Evolutionary conservation across 2,329 filamentous ascomycete species (phyloP).

Genomic region (Neoarthrinium moseri): DNA sequence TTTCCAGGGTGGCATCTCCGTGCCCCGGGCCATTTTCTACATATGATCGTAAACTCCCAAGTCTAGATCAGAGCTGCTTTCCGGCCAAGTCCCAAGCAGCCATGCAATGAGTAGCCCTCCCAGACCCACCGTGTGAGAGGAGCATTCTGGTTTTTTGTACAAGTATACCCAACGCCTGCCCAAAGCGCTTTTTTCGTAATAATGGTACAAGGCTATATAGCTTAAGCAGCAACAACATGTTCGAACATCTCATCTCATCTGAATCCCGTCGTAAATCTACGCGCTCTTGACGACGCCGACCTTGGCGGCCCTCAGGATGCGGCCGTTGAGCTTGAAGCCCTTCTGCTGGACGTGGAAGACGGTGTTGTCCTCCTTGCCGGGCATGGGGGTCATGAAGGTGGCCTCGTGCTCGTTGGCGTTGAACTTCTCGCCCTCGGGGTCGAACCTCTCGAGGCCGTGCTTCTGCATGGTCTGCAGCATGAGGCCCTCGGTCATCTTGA

Average conservation of each 20-base stretch:
- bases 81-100: constrained; percentile 2
- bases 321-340: constrained; percentile 90
- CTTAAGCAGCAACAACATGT: constrained; percentile 6
- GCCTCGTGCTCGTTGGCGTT: constrained; percentile 97
- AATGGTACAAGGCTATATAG: constrained; percentile 11
- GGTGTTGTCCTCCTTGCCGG: constrained; percentile 83
- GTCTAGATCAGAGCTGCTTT: constrained; percentile 10
- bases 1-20: neutral
- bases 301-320: constrained; percentile 87
- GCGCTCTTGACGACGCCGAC: constrained; percentile 86
- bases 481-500: constrained; percentile 93
- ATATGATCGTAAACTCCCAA: neutral
- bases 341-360: constrained; percentile 94
- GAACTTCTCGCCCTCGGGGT: constrained; percentile 83
- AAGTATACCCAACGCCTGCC: constrained; percentile 13
- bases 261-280: constrained; percentile 7
- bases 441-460: constrained; percentile 88
- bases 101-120: constrained; percentile 5
- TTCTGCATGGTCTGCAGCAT: constrained; percentile 86
- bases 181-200: constrained; percentile 10
- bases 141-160: constrained; percentile 9
- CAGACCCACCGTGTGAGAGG: constrained; percentile 9
- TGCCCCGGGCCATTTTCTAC: too few species aligned
- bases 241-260: neutral
- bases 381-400: constrained; percentile 86